Evolutionary conservation across 2,329 filamentous ascomycete species (phyloP).

Genomic region (Hypoxylon sp.): DNA sequence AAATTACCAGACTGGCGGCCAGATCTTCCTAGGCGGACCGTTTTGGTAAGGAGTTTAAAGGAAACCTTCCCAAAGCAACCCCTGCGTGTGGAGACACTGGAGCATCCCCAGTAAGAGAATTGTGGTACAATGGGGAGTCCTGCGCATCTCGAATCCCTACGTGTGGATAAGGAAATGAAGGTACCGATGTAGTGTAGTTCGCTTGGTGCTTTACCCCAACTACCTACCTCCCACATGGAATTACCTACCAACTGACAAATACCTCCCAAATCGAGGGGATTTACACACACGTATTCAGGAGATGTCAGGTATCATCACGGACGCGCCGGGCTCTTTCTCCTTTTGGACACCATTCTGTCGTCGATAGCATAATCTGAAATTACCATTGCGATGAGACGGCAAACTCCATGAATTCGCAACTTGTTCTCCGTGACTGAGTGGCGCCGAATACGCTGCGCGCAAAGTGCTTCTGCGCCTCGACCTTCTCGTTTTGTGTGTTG

Average conservation of each 20-base stretch:
- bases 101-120: slow-evolving; percentile 12
- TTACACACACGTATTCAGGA: slow-evolving; percentile 5
- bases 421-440: neutral
- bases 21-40: slow-evolving; percentile 27
- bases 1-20: slow-evolving; percentile 21
- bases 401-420: neutral
- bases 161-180: slow-evolving; percentile 21
- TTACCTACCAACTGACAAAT: slow-evolving; percentile 14
- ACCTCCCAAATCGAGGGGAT: slow-evolving; percentile 5
- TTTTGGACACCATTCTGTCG: slow-evolving; percentile 6
- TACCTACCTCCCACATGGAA: neutral
- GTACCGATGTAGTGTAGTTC: slow-evolving; percentile 4
- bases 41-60: slow-evolving; percentile 24
- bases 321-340: slow-evolving; percentile 18
- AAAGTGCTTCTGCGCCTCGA: slow-evolving; percentile 14
- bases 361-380: slow-evolving; percentile 15
- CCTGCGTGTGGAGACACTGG: slow-evolving; percentile 20
- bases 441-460: slow-evolving; percentile 11
- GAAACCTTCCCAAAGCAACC: slow-evolving; percentile 28
- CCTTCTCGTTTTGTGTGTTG: slow-evolving; percentile 28
- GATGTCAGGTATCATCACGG: slow-evolving; percentile 15
- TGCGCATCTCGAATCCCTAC: slow-evolving; percentile 24
- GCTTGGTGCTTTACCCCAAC: slow-evolving; percentile 20
- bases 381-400: slow-evolving; percentile 2
- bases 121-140: slow-evolving; percentile 30